These are phyloP conservation scores for Carpinus viminea DNA, from an alignment of 306 rosid species.

Conservation along the genomic window DNA sequence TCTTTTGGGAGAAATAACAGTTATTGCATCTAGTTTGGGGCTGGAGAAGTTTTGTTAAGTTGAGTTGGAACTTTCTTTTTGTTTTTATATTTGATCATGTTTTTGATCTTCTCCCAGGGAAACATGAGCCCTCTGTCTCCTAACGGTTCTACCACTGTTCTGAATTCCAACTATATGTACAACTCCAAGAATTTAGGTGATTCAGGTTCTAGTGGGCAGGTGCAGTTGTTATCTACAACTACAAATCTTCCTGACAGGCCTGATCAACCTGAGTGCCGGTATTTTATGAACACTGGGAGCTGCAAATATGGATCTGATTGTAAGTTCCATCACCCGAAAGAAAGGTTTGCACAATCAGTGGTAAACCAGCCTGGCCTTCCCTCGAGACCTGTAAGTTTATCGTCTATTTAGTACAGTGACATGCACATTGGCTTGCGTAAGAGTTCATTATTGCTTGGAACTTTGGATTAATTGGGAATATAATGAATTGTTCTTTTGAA, in stretches of 20 bases:
- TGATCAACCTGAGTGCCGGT: slow-evolving; percentile 85
- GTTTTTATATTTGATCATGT: slow-evolving; percentile 8
- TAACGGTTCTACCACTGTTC: slow-evolving; percentile 45
- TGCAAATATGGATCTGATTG: slow-evolving; percentile 92
- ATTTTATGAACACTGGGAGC: slow-evolving; percentile 78
- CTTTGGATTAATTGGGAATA: slow-evolving; percentile 2
- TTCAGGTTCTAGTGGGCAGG: slow-evolving; percentile 57
- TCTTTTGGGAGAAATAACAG: neutral
- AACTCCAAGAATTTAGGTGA: slow-evolving; percentile 50
- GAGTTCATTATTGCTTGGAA: neutral
- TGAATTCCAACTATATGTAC: slow-evolving; percentile 62
- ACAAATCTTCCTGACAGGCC: slow-evolving; percentile 74
- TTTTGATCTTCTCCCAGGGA: slow-evolving; percentile 52
- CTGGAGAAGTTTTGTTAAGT: neutral
- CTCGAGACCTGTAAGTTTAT: slow-evolving; percentile 76
- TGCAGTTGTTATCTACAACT: slow-evolving; percentile 34
- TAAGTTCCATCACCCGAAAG: slow-evolving; percentile 88
- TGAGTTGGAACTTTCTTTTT: neutral
- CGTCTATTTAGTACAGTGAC: slow-evolving; percentile 19
- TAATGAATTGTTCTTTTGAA: neutral
- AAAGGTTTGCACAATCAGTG: slow-evolving; percentile 57
- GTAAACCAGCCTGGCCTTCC: slow-evolving; percentile 73
- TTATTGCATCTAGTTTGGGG: slow-evolving; percentile 1
- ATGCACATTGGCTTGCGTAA: neutral
- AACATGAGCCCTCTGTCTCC: slow-evolving; percentile 57